Evolutionary conservation across 192 early-diverging fungal genomes (phyloP), one percentile per base, ranked within the genome.

Genomic region (Allomyces javanicus): DNA sequence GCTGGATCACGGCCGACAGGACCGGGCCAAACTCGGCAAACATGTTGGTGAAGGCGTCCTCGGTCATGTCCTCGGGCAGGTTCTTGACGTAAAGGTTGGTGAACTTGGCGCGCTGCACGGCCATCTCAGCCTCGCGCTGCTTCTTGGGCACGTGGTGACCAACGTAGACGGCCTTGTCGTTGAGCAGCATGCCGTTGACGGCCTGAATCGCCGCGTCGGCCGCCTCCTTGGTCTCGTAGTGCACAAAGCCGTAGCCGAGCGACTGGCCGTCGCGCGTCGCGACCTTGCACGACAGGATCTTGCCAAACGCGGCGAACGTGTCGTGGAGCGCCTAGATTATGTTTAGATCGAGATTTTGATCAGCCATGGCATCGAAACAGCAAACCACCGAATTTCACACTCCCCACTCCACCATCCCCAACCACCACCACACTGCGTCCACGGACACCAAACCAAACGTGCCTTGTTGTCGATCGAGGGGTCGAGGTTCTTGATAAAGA

Each of bases 401-500:
- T 40, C 33, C 4, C 33, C 33, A 40, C 33, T 7, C 3, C 33
- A 40, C 33, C 33, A 40, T 40, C 33, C 33, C 33, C 33, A 3
- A 40, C 4, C 4, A 40, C 7, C 33, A 40, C 2, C 26, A 27
- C 33, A 40, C 33, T 7, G 33, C 7, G 33, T 40, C 33, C 33
- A 40, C 26, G 26, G 26, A 1, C 26, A 40, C 2, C 0, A 40
- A 40, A 40, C 33, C n/a, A n/a, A 26, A 1, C 26, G 33, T 40
- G 9, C 33, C 86, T 96, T 95, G 85, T 95, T 93, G 81, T 99
- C 96, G 72, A 99, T 99, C 65, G 90, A 79, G 62, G 84, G 77
- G 79, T 96, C 94, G 64, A 99, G 79, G 86, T 99, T 99, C 84
- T 99, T 99, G 83, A 99, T 99, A 78, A 99, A 99, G 76, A 99